Percentiles rank a stretch among this genome's conserved stretches.
These are phyloP conservation scores for Metschnikowia henanensis DNA, from an alignment of 805 yeast genomes.

Conservation along the genomic window DNA sequence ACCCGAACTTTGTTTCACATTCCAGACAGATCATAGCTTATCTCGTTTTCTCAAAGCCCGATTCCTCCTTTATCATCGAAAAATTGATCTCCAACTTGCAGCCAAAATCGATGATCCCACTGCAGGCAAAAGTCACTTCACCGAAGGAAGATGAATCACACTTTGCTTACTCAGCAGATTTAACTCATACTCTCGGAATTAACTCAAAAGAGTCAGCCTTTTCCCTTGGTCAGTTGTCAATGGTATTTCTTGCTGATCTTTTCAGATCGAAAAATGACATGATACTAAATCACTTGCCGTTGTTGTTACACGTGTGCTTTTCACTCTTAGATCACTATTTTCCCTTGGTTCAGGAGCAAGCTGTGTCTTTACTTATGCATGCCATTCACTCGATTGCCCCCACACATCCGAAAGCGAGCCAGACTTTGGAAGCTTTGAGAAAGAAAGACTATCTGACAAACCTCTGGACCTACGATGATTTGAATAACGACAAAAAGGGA, in stretches of 20 bases:
- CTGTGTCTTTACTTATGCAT: slow-evolving; percentile 71
- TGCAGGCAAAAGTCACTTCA: slow-evolving; percentile 34
- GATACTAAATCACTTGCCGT: slow-evolving; percentile 59
- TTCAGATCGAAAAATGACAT: slow-evolving; percentile 66
- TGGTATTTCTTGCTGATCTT: slow-evolving; percentile 82
- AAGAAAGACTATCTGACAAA: slow-evolving; percentile 43
- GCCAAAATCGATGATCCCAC: slow-evolving; percentile 90
- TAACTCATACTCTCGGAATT: slow-evolving; percentile 54
- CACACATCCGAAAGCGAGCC: slow-evolving; percentile 52
- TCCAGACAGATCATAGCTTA: slow-evolving; percentile 82
- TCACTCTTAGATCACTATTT: slow-evolving; percentile 87
- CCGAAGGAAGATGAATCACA: slow-evolving; percentile 23
- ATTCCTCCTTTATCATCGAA: slow-evolving; percentile 51
- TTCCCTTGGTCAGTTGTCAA: slow-evolving; percentile 83
- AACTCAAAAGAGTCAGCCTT: slow-evolving; percentile 71
- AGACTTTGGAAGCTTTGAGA: slow-evolving; percentile 58
- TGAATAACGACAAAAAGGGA: slow-evolving; percentile 63
- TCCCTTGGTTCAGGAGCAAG: slow-evolving; percentile 80
- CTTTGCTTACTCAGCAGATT: slow-evolving; percentile 75
- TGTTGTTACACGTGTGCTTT: slow-evolving; percentile 75
- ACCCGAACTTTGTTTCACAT: slow-evolving; percentile 71
- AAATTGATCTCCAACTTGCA: slow-evolving; percentile 67
- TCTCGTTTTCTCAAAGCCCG: slow-evolving; percentile 55
- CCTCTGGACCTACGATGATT: slow-evolving; percentile 86
- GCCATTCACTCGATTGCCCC: slow-evolving; percentile 64